Evolutionary conservation across 495 filamentous ascomycete species (phyloP).

Genomic region (Podospora sp.): DNA sequence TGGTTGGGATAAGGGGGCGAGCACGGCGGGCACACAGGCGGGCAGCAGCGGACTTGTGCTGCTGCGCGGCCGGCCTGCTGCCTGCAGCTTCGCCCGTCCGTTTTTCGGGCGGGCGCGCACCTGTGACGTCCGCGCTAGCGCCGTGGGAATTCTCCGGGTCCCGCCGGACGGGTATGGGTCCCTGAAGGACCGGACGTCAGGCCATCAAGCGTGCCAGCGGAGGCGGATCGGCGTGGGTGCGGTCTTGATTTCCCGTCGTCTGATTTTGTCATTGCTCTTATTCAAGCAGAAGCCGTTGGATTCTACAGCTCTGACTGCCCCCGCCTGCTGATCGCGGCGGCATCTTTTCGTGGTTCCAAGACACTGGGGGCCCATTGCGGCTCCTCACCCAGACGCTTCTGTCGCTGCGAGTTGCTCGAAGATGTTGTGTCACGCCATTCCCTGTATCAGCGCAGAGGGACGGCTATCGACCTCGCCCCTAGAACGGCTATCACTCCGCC

Average conservation of each 20-base stretch:
- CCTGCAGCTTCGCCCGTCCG: not conserved
- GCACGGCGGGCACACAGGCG: not conserved
- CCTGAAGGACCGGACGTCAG: not conserved
- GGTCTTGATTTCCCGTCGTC: not conserved
- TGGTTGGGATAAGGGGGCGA: not conserved
- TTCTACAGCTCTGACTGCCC: not conserved
- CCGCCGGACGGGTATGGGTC: not conserved
- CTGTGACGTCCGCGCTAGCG: not conserved
- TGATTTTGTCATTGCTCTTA: conserved; percentile 10
- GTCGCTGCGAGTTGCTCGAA: not conserved
- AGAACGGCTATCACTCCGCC: not conserved
- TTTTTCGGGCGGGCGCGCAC: not conserved
- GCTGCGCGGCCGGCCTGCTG: not conserved
- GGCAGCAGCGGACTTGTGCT: not conserved
- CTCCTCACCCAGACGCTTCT: not conserved
- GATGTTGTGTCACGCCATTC: not conserved
- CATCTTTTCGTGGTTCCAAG: not conserved
- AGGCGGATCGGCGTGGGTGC: not conserved
- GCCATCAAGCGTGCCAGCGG: not conserved
- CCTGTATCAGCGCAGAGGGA: not conserved
- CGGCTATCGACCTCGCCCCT: not conserved
- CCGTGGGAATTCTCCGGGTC: not conserved
- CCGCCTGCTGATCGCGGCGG: not conserved
- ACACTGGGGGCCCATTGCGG: not conserved
- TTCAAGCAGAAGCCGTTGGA: not conserved